Percentiles rank a stretch among this genome's conserved stretches.
phyloP scores from a whole-genome alignment of 768 basidiomycete species.

The Pleurotus giganteus region DNA sequence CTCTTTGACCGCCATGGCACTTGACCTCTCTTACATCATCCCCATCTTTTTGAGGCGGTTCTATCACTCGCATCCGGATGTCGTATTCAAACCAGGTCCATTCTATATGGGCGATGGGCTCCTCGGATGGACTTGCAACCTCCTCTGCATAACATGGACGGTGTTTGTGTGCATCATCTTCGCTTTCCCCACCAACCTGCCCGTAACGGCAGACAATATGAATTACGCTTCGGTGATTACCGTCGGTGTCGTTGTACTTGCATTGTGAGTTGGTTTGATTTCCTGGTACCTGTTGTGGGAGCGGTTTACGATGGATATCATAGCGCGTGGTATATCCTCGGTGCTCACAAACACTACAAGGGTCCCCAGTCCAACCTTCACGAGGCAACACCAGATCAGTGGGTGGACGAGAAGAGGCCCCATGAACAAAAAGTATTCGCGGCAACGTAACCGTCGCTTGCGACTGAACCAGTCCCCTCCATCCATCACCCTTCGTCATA shows the following conservation, averaged over 20 bases:
- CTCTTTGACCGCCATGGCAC: conserved; percentile 74
- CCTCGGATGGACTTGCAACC: conserved; percentile 60
- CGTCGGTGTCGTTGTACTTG: conserved; percentile 48
- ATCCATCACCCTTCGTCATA: no score
- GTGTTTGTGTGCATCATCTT: conserved; percentile 69
- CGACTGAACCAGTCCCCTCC: no score
- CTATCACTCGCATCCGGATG: conserved; percentile 73
- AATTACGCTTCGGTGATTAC: conserved; percentile 79
- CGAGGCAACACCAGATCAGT: conserved; percentile 13
- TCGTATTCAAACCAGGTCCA: conserved; percentile 81
- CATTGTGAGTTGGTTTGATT: conserved; percentile 37
- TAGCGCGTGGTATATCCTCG: conserved; percentile 51
- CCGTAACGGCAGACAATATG: conserved; percentile 73
- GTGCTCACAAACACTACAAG: conserved; percentile 53
- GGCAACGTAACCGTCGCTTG: not conserved
- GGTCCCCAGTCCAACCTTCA: conserved; percentile 57
- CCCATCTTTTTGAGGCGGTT: conserved; percentile 75
- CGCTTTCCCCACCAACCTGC: conserved; percentile 65
- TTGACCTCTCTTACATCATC: conserved; percentile 73
- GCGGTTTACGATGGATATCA: conserved; percentile 8
- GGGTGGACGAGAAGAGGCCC: not conserved
- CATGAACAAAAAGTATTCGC: conserved; percentile 2
- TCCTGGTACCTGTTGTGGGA: conserved; percentile 3
- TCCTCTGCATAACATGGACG: conserved; percentile 68
- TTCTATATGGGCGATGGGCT: conserved; percentile 79